Evolutionary conservation across 148 eudicot genomes (phyloP).

Genomic region (Polygonum aviculare): DNA sequence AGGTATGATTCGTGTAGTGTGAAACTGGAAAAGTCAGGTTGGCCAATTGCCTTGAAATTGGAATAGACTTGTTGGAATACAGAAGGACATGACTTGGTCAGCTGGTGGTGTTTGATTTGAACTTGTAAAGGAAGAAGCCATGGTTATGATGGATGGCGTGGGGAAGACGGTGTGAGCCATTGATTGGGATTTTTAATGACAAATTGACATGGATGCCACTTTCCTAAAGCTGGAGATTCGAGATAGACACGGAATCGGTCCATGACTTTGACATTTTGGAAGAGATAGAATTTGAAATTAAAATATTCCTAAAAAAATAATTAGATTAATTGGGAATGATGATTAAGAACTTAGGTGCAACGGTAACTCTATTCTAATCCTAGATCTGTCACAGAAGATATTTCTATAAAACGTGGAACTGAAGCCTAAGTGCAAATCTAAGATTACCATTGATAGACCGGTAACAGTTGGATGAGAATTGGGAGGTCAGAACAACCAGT

Average conservation of each 20-base stretch:
- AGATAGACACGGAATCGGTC: neutral
- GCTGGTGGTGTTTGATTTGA: neutral
- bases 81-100: neutral
- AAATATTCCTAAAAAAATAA: neutral
- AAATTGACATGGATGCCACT: neutral
- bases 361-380: too few relatives aligned
- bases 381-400: too few relatives aligned
- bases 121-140: neutral
- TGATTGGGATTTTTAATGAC: neutral
- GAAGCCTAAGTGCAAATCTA: neutral
- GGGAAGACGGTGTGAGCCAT: neutral
- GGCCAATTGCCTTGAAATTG: neutral
- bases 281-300: neutral
- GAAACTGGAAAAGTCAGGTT: neutral
- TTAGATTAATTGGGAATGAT: neutral
- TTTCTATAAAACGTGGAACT: too few relatives aligned
- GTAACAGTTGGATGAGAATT: neutral
- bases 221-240: neutral
- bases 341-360: too few relatives aligned
- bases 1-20: neutral
- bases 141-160: neutral
- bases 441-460: neutral
- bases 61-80: neutral
- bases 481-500: neutral
- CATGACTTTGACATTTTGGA: neutral